Conservation (phyloP, 2,329 filamentous ascomycete species). For the Emydomyces testavorans region DNA sequence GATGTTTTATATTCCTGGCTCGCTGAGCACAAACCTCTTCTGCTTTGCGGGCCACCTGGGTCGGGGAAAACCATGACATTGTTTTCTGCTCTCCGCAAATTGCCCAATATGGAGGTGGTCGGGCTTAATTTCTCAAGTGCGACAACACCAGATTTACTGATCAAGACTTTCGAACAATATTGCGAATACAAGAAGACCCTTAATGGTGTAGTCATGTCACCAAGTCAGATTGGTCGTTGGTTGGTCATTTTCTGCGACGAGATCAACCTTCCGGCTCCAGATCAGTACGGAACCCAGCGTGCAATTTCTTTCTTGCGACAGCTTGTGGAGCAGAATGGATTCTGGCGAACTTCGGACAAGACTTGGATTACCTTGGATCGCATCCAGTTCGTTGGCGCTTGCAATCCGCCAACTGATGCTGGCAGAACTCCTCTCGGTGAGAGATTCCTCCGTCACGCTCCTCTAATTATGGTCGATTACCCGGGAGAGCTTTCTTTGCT, state of each 20-base stretch:
- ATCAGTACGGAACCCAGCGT: constrained; percentile 93
- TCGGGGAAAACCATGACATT: constrained; percentile 99
- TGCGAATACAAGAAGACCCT: constrained; percentile 99
- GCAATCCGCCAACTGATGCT: constrained; percentile 94
- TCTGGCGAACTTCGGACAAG: constrained; percentile 96
- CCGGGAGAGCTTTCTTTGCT: constrained; percentile 86
- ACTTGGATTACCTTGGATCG: constrained; percentile 95
- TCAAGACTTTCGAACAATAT: constrained; percentile 99
- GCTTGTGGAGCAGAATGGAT: constrained; percentile 95
- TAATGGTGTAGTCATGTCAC: constrained; percentile 88
- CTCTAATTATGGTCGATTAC: constrained; percentile 99
- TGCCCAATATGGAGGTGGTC: constrained; percentile 98
- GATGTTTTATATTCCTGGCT: constrained; percentile 99
- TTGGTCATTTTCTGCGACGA: constrained; percentile 98
- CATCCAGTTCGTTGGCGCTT: constrained; percentile 97
- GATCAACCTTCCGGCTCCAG: constrained; percentile 94
- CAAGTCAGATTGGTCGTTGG: constrained; percentile 94
- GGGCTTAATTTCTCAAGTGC: constrained; percentile 99
- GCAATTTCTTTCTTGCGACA: constrained; percentile 96
- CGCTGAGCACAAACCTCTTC: constrained; percentile 90
- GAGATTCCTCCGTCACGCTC: constrained; percentile 88
- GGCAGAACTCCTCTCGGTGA: constrained; percentile 89
- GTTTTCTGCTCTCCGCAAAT: constrained; percentile 90
- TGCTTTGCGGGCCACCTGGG: constrained; percentile 93
- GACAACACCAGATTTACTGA: constrained; percentile 90